These are phyloP conservation scores for Pistacia integerrima DNA, from an alignment of 345 rosid species.

Conservation along the genomic window DNA sequence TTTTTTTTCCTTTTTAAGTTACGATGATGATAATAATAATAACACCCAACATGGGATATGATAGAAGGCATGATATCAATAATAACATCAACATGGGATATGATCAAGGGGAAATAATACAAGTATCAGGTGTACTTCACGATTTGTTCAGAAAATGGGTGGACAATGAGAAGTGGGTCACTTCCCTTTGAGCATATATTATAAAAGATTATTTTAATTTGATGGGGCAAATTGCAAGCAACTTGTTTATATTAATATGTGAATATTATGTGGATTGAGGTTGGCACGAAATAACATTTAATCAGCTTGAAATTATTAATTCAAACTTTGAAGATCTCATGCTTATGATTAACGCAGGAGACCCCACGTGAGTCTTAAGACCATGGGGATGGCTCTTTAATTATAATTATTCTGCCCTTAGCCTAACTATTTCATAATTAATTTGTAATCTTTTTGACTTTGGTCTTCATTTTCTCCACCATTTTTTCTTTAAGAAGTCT, in stretches of 20 bases:
- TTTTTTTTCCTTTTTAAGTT: too few relatives aligned
- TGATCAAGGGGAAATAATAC: not conserved
- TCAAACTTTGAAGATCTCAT: conserved; percentile 9
- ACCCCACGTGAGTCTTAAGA: conserved; percentile 11
- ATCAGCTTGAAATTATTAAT: not conserved
- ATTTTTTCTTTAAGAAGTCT: conserved; percentile 67
- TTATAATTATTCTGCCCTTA: not conserved
- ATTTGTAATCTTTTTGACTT: too few relatives aligned
- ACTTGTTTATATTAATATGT: conserved; percentile 16
- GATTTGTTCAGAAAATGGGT: too few relatives aligned
- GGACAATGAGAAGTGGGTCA: conserved; percentile 3
- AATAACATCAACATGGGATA: not conserved
- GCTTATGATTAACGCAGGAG: conserved; percentile 20
- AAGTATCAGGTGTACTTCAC: too few relatives aligned
- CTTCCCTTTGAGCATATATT: not conserved
- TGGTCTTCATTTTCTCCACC: conserved; percentile 35
- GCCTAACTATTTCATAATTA: too few relatives aligned
- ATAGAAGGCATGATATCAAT: not conserved
- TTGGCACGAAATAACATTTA: conserved; percentile 6
- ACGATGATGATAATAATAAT: not conserved
- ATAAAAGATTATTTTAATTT: not conserved
- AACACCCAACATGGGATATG: not conserved
- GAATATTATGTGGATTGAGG: conserved; percentile 12
- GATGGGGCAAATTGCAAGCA: not conserved
- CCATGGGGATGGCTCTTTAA: not conserved